Evolutionary conservation across 495 filamentous ascomycete genomes (phyloP).

Genomic region (Melanomma pulvis-pyrius): DNA sequence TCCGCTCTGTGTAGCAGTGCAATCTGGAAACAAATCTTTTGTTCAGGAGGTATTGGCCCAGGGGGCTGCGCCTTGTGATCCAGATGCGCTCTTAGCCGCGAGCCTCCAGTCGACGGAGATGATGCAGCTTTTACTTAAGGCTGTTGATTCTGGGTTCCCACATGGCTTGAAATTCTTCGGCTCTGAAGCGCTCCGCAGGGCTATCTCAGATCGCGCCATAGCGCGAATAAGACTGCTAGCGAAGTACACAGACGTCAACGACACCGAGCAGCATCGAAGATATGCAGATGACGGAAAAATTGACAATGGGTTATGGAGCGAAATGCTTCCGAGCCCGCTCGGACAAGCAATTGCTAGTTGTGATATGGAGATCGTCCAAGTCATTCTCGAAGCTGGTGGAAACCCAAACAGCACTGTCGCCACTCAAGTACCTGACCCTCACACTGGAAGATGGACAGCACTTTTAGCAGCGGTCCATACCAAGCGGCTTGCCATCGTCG

Average conservation of each 20-base stretch:
- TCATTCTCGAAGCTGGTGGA: slow-evolving; percentile 1
- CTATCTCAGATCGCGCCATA: background rate
- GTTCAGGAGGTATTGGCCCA: background rate
- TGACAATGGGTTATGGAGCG: background rate
- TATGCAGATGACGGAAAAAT: background rate
- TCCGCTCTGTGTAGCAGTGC: background rate
- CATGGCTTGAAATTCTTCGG: background rate
- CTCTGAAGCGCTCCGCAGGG: background rate
- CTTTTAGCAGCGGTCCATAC: background rate
- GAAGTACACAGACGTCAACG: background rate
- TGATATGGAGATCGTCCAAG: background rate
- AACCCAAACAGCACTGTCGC: background rate
- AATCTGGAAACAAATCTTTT: background rate
- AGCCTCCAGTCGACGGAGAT: background rate
- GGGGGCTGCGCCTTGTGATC: background rate
- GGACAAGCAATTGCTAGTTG: slow-evolving; percentile 1
- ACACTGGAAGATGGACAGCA: background rate
- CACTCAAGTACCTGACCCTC: background rate
- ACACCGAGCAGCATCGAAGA: background rate
- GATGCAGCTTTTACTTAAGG: background rate
- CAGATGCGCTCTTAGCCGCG: background rate
- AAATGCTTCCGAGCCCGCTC: background rate
- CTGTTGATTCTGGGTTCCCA: background rate
- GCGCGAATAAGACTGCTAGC: background rate
- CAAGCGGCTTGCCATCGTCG: background rate